Base-by-base conservation (phyloP, 805 yeast species). In the Spathaspora passalidarum region DNA sequence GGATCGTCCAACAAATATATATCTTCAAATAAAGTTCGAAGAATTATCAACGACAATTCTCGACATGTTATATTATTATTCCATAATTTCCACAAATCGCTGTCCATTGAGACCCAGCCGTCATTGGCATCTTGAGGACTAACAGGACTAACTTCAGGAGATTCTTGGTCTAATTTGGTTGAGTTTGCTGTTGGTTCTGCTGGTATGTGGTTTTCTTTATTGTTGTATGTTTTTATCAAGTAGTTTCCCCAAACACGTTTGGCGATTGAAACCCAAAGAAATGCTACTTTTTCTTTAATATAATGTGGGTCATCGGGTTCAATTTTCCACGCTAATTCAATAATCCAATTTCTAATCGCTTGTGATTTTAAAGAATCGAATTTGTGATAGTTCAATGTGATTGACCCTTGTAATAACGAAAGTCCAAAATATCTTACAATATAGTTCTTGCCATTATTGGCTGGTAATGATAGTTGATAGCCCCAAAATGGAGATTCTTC, bases 401-500 rank as follows among this genome's bases (percentile, higher is more conserved):
- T 81, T 17, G 96, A 80, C 55, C 82, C 73, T 53, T 89, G 88
- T 23, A 94, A 66, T 49, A 94, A 66, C 14, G 92, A 82, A 34
- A 94, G 70, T 0, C 99, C 99, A 62, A 82, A 94, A 64, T 95
- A 97, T 50, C 96, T 81, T 19, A 91, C 90, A 21, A 88, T 81
- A 52, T 74, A 79, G 59, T 84, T 79, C 38, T 78, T 71, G 38
- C 66, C 66, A 53, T 82, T 70, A 67, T 79, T 70, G 62, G 81
- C 79, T 1, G 80, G 80, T 20, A 80, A 60, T 1, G 96, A 89
- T 48, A 94, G 75, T 61, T 86, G 89, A 65, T 84, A 92, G 2
- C 97, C 97, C 91, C 96, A 89, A 50, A 72, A 80, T 0, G 99
- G 97, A 17, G 96, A 84, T 60, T 91, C 95, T 8, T 84, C 86